phyloP scores from a whole-genome alignment of 139 green algal species.

The Chlorella sp. region DNA sequence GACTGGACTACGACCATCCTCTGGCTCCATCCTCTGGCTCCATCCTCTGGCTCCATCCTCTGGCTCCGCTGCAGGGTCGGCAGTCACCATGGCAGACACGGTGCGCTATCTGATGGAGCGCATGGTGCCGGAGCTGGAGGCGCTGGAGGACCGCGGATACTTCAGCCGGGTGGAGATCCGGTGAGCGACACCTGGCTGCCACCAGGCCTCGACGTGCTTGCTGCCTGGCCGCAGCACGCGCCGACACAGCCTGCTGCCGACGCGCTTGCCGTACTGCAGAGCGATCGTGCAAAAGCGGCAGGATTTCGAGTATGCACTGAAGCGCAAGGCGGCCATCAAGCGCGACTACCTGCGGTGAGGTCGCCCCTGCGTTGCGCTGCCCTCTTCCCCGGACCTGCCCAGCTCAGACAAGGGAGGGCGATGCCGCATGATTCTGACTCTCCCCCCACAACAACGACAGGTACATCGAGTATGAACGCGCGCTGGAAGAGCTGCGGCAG shows the following conservation, averaged over 20 bases:
- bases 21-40: not conserved
- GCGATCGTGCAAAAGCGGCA: constrained; percentile 74
- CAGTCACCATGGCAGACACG: constrained; percentile 47
- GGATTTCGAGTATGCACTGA: constrained; percentile 90
- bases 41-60: not conserved
- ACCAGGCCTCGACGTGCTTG: no score
- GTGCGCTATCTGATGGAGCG: constrained; percentile 87
- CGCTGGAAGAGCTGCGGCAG: constrained; percentile 77
- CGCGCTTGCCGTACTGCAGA: no score
- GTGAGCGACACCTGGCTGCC: no score
- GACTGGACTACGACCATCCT: no score
- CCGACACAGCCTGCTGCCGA: no score
- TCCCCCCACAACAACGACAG: no score
- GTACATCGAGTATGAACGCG: constrained; percentile 81
- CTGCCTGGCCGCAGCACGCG: no score
- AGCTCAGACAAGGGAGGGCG: no score
- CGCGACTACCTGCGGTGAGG: constrained; percentile 75
- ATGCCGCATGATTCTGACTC: no score
- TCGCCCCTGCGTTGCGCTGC: not conserved
- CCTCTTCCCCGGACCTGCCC: no score
- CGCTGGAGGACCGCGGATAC: constrained; percentile 83
- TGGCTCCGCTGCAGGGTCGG: not conserved
- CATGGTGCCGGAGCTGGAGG: constrained; percentile 96
- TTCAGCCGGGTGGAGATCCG: constrained; percentile 84
- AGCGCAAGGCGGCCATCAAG: constrained; percentile 71